These are phyloP conservation scores for Cyclotella atomus DNA, from an alignment of 108 stramenopile species.

Conservation along the genomic window DNA sequence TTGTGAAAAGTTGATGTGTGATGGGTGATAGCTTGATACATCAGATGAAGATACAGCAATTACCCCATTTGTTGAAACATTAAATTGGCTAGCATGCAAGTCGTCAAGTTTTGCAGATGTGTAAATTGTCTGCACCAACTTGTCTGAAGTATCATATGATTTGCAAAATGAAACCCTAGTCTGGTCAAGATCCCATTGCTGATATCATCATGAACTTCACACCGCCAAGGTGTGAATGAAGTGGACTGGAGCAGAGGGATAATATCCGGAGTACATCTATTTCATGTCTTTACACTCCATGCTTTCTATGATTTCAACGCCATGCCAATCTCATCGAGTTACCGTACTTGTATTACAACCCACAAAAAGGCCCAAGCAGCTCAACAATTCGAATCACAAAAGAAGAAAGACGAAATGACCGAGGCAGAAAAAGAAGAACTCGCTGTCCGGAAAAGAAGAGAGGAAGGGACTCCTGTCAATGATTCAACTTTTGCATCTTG, in stretches of 20 bases:
- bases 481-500: constrained; percentile 74
- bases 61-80: no score
- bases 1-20: background rate
- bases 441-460: constrained; percentile 81
- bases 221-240: constrained; percentile 76
- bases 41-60: no score
- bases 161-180: constrained; percentile 26
- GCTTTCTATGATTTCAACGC: no score
- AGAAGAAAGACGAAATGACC: constrained; percentile 71
- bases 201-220: constrained; percentile 46
- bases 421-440: constrained; percentile 84
- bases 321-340: no score
- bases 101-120: constrained; percentile 1
- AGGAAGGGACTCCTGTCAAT: constrained; percentile 84
- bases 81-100: no score
- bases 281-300: background rate
- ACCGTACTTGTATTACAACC: no score
- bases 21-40: no score
- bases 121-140: constrained; percentile 16
- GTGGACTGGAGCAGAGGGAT: constrained; percentile 63
- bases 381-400: constrained; percentile 83
- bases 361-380: constrained; percentile 70
- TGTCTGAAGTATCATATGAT: background rate
- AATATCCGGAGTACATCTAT: constrained; percentile 66
- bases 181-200: constrained; percentile 77